phyloP scores from a whole-genome alignment of 768 basidiomycete genomes.

The Podaxis sp. region DNA sequence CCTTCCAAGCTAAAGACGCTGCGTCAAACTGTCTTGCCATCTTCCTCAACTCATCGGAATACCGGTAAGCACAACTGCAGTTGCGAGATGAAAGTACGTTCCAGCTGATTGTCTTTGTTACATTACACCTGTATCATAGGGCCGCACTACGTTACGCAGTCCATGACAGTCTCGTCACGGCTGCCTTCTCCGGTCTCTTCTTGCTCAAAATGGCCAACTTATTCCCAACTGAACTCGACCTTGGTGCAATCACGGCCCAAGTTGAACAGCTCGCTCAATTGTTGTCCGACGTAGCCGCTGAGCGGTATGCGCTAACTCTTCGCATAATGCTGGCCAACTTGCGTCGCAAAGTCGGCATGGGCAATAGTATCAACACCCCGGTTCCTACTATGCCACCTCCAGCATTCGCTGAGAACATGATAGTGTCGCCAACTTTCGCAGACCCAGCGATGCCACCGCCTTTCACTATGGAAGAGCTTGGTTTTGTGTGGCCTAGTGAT shows the following conservation, averaged over 20 bases:
- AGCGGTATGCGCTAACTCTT: constrained; percentile 84
- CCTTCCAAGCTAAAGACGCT: constrained; percentile 93
- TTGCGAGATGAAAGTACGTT: neutral
- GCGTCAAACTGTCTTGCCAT: constrained; percentile 84
- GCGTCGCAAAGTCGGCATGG: constrained; percentile 80
- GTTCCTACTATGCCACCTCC: constrained; percentile 53
- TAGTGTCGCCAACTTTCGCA: constrained; percentile 59
- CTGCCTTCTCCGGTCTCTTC: constrained; percentile 89
- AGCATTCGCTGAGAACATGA: constrained; percentile 53
- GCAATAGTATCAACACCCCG: constrained; percentile 46
- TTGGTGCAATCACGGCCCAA: constrained; percentile 73
- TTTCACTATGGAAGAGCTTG: constrained; percentile 85
- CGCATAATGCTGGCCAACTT: constrained; percentile 93
- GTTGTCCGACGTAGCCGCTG: constrained; percentile 90
- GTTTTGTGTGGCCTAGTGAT: constrained; percentile 69
- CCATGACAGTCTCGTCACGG: constrained; percentile 89
- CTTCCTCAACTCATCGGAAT: constrained; percentile 78
- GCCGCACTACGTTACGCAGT: constrained; percentile 91
- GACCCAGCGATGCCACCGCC: constrained; percentile 56
- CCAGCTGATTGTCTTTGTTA: constrained; percentile 8
- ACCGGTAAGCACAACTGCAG: constrained; percentile 51
- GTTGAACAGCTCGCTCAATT: constrained; percentile 91
- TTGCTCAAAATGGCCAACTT: constrained; percentile 93
- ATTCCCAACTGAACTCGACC: constrained; percentile 83
- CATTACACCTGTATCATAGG: constrained; percentile 34